Evolutionary conservation across 1,139 yeast genomes (phyloP).

Genomic region (Yamadazyma dushanensis): DNA sequence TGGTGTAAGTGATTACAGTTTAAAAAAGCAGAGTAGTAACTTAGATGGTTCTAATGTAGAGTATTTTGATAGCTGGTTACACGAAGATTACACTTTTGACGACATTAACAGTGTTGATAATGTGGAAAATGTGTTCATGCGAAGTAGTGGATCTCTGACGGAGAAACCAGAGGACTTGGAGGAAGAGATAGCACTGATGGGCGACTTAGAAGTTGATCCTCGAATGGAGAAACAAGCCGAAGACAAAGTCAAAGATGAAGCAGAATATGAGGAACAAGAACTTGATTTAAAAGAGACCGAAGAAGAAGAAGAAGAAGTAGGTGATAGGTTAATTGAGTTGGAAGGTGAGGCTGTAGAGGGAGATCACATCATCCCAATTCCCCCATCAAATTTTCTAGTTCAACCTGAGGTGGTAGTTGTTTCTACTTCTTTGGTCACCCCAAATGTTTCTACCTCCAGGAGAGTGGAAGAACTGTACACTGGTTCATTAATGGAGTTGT

Average conservation of each 20-base stretch:
- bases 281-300: background rate
- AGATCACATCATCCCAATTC: too few relatives aligned
- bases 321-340: too few relatives aligned
- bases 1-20: background rate
- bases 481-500: constrained; percentile 4
- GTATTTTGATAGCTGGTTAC: constrained; percentile 11
- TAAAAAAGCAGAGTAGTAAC: constrained; percentile 10
- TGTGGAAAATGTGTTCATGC: constrained; percentile 7
- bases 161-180: background rate
- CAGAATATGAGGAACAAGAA: background rate
- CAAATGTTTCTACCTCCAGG: background rate
- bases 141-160: background rate
- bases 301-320: background rate
- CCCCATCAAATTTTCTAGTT: too few relatives aligned
- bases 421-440: background rate
- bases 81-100: constrained; percentile 8
- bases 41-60: constrained; percentile 8
- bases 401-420: constrained; percentile 1
- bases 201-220: too few relatives aligned
- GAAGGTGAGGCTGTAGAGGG: too few relatives aligned
- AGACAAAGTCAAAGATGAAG: too few relatives aligned
- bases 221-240: background rate
- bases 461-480: background rate
- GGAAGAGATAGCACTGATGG: background rate
- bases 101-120: constrained; percentile 8